A percentile compares a stretch with the other conserved stretches of the same genome.
Conservation (phyloP, 805 yeast genomes). For the Debaryomyces castellii region DNA sequence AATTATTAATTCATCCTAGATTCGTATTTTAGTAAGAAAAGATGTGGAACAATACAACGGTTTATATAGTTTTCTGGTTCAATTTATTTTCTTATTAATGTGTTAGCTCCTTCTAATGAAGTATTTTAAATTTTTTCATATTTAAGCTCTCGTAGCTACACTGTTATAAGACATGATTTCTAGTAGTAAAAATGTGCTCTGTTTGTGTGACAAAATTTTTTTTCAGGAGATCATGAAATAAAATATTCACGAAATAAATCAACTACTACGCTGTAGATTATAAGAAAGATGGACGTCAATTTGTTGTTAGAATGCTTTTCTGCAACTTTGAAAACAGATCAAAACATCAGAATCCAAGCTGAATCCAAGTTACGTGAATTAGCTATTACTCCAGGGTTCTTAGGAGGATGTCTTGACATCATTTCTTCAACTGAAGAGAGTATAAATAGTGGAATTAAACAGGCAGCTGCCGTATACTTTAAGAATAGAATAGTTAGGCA, state of each 20-base stretch:
- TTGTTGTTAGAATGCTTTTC: slow-evolving; percentile 72
- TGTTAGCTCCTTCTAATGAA: no score
- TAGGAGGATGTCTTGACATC: slow-evolving; percentile 81
- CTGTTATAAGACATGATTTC: no score
- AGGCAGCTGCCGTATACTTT: slow-evolving; percentile 79
- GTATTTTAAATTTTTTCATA: no score
- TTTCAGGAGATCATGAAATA: neutral
- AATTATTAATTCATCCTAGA: slow-evolving; percentile 46
- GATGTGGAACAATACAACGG: no score
- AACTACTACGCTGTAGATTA: neutral
- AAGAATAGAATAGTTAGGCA: slow-evolving; percentile 68
- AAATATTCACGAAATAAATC: neutral
- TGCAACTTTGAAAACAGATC: slow-evolving; percentile 73
- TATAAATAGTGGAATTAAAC: slow-evolving; percentile 42
- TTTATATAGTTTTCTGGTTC: no score
- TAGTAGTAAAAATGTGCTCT: neutral
- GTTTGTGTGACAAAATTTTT: neutral
- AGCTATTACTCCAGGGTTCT: slow-evolving; percentile 64
- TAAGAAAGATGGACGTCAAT: slow-evolving; percentile 58
- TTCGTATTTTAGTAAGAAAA: no score
- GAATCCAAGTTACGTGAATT: slow-evolving; percentile 64
- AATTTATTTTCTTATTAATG: no score
- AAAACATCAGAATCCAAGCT: slow-evolving; percentile 59
- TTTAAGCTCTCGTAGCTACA: no score
- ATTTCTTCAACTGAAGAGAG: slow-evolving; percentile 26